Evolutionary conservation across 805 yeast genomes (phyloP).

Genomic region (baker's yeast (Saccharomyces cerevisiae)): DNA sequence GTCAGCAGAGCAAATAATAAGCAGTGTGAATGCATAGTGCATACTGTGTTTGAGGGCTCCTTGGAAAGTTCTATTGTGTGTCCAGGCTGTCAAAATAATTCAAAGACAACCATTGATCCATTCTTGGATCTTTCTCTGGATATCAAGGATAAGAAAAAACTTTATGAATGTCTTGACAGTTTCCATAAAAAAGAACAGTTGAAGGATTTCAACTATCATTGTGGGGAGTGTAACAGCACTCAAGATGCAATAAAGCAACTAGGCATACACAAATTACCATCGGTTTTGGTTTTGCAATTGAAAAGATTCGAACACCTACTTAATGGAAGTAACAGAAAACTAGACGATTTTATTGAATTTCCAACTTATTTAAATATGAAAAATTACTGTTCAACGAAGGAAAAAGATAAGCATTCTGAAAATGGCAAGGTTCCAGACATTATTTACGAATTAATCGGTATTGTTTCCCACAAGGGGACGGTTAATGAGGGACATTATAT

Average conservation of each 20-base stretch:
- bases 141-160: slow-evolving; percentile 38
- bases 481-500: slow-evolving; percentile 95
- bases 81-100: slow-evolving; percentile 51
- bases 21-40: slow-evolving; percentile 70
- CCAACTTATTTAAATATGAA: slow-evolving; percentile 69
- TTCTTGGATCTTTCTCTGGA: slow-evolving; percentile 84
- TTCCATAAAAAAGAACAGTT: slow-evolving; percentile 73
- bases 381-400: slow-evolving; percentile 37
- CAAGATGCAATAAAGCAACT: slow-evolving; percentile 69
- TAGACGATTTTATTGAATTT: slow-evolving; percentile 64
- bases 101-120: slow-evolving; percentile 72
- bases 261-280: slow-evolving; percentile 59
- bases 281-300: slow-evolving; percentile 74
- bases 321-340: slow-evolving; percentile 47
- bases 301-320: slow-evolving; percentile 49
- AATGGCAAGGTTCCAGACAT: slow-evolving; percentile 29
- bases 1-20: slow-evolving; percentile 6
- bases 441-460: slow-evolving; percentile 77
- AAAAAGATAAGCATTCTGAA: not conserved
- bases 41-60: slow-evolving; percentile 74
- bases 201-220: slow-evolving; percentile 58
- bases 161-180: slow-evolving; percentile 61
- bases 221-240: slow-evolving; percentile 53
- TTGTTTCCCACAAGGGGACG: slow-evolving; percentile 84
- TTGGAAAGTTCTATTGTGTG: slow-evolving; percentile 75